Evolutionary conservation across 352 stramenopile species (phyloP), one percentile per base, ranked within the genome.

Genomic region (Phytophthora fragariaefolia): DNA sequence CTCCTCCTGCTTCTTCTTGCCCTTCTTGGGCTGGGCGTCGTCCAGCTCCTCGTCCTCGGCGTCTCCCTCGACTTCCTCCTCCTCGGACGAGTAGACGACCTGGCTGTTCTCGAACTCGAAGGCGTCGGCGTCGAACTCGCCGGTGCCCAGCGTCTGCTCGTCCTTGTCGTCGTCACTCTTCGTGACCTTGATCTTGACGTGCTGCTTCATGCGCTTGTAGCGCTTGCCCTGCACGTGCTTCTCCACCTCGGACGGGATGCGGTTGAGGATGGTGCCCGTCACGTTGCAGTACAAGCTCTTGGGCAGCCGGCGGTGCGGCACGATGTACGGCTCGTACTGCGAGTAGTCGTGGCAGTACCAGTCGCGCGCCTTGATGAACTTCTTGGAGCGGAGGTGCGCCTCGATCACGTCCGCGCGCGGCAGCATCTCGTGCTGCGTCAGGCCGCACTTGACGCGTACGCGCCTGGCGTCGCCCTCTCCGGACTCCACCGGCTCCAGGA

Each of bases 241-340:
- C 75, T 97, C 90, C 13, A 97, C 82, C 66, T 97, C 82, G 12
- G 72, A 64, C 10, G 91, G 91, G 51, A 97, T 97, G 55, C 84
- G 82, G 71, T 97, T 97, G n/a, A 97, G 68, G 24, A 92, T 74
- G 24, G 67, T 92, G 40, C 81, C 72, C 4, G 91, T 97, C 28
- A 97, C 80, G 36, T 93, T 96, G 76, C 91, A 97, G 50, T 73
- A 97, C n/a, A 97, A 56, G 45, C 87, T 79, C 65, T 96, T 96
- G 27, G 79, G 51, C 27, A 95, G 85, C 40, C 75, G 80, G n/a
- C 91, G 91, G 63, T 97, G 88, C 45, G 82, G 50, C 22, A 96
- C 87, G 57, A 97, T 96, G 65, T 95, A 93, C 58, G 91, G 91
- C 72, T 94, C 88, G 79, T 97, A 97, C 82, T 97, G 76, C 50